Percentiles rank a stretch among this genome's conserved stretches.
These are phyloP conservation scores for Infundibulicybe gibba DNA, from an alignment of 768 basidiomycete species.

Conservation along the genomic window DNA sequence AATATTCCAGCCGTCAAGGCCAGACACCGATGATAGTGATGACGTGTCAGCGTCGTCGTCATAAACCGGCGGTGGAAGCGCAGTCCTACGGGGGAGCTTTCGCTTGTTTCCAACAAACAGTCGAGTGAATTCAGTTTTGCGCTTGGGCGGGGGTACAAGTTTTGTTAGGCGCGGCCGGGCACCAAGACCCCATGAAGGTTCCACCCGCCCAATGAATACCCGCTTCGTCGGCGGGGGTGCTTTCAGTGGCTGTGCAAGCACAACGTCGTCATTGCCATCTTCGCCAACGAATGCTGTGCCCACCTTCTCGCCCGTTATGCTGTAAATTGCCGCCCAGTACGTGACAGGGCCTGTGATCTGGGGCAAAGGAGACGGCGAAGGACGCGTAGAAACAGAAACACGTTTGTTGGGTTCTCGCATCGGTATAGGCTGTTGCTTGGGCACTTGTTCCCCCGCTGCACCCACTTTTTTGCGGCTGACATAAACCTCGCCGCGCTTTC, in stretches of 20 bases:
- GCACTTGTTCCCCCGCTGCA: neutral
- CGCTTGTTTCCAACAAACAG: neutral
- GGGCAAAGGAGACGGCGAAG: slow-evolving; percentile 2
- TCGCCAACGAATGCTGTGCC: slow-evolving; percentile 19
- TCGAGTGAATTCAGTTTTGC: neutral
- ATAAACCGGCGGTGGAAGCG: too few relatives aligned
- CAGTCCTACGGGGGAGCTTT: neutral
- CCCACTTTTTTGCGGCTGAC: slow-evolving; percentile 20
- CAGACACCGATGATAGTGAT: too few relatives aligned
- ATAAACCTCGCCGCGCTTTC: slow-evolving; percentile 43
- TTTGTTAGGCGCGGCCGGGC: slow-evolving; percentile 6
- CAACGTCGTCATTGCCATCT: slow-evolving; percentile 14
- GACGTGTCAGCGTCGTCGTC: too few relatives aligned
- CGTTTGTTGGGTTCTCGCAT: neutral
- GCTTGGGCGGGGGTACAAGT: slow-evolving; percentile 7
- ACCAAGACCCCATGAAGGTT: slow-evolving; percentile 24
- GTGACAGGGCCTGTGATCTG: slow-evolving; percentile 11
- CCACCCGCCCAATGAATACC: slow-evolving; percentile 25
- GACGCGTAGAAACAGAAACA: neutral
- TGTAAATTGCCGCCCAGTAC: slow-evolving; percentile 27
- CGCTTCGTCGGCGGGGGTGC: slow-evolving; percentile 8
- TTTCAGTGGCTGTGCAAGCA: slow-evolving; percentile 10
- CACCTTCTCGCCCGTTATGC: slow-evolving; percentile 21
- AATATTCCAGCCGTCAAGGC: too few relatives aligned
- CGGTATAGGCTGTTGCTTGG: neutral